Base-by-base conservation (phyloP, 768 basidiomycete species). In the Leucocoprinus sp. region DNA sequence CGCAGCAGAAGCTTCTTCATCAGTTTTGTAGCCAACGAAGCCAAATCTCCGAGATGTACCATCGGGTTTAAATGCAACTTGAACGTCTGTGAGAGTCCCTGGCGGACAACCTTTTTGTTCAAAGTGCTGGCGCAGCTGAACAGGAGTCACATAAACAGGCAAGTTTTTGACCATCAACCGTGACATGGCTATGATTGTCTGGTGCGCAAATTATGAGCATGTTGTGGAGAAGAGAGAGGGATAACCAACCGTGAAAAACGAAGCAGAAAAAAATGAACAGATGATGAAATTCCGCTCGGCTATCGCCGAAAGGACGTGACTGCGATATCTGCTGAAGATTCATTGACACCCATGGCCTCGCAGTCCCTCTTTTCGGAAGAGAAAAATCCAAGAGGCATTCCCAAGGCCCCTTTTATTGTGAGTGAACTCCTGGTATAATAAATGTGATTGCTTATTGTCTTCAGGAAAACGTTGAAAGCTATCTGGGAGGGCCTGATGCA, bases 361-460 rank as follows among this genome's bases (percentile, higher is more conserved):
- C 57, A 58, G 54, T 38, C 57, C 22, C 58, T 66, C 12, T 63
- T 65, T 39, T 62, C 64, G 11, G 66, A 68, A 35, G 69, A 71
- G 63, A 80, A 80, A 57, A 98, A 93, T 53, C 83, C 92, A 0
- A 71, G 95, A 42, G 95, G 95, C 4, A 98, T 98, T 42, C 95
- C 95, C 18, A 84, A 85, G 63, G 93, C 95, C 3, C 89, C 90
- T 0, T 99, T 99, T 58, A 84, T 98, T 43, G 93, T 95, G 52
- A 53, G 83, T 36, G 19, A 5, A 15, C 21, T 45, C 24, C 2
- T 18, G 2, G n/a, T 36, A 1, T 23, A 38, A n/a, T 5, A 18
- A 35, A 18, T 22, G 31, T 26, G 36, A 44, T 24, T 28, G 44
- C 36, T 34, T 29, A 31, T 31, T 31, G 29, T 40, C 18, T 35